These are phyloP conservation scores for Chlorella sp. DNA, from an alignment of 139 green algal genomes.

Conservation along the genomic window DNA sequence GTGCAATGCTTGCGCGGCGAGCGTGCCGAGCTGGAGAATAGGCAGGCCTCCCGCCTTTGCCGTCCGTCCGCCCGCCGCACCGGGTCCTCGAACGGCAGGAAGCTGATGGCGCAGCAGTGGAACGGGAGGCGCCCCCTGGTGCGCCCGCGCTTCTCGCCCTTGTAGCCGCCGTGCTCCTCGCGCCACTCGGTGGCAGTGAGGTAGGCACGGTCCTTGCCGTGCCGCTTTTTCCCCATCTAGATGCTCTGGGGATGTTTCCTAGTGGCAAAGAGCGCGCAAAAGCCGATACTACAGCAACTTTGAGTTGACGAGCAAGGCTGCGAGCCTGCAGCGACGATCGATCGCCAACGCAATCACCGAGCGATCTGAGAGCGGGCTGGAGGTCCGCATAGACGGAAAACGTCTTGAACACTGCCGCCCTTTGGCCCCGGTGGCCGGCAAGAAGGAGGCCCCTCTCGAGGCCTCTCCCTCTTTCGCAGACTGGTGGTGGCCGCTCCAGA, in stretches of 20 bases:
- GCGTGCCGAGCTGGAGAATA: not conserved
- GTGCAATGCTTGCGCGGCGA: not conserved
- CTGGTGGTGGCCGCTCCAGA: not conserved
- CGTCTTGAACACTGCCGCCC: no score
- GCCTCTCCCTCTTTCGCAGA: not conserved
- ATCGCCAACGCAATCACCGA: no score
- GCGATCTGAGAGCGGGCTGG: no score
- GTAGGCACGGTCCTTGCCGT: constrained; percentile 63
- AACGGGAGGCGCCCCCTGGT: constrained; percentile 88
- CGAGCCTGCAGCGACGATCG: no score
- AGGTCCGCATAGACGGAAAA: no score
- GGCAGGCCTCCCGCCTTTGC: no score
- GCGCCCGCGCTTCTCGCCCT: constrained; percentile 36
- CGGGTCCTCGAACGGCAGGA: constrained; percentile 94
- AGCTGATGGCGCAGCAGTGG: constrained; percentile 92
- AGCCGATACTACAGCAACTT: no score
- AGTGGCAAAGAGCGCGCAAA: no score
- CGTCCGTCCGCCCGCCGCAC: constrained; percentile 39
- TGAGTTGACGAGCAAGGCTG: no score
- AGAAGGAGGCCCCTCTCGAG: not conserved
- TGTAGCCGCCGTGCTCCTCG: constrained; percentile 81
- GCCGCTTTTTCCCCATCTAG: constrained; percentile 37
- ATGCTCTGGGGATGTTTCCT: no score
- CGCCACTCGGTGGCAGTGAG: constrained; percentile 91
- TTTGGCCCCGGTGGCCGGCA: no score